Conservation (phyloP, 345 rosid species). For the Camelina laxa region DNA sequence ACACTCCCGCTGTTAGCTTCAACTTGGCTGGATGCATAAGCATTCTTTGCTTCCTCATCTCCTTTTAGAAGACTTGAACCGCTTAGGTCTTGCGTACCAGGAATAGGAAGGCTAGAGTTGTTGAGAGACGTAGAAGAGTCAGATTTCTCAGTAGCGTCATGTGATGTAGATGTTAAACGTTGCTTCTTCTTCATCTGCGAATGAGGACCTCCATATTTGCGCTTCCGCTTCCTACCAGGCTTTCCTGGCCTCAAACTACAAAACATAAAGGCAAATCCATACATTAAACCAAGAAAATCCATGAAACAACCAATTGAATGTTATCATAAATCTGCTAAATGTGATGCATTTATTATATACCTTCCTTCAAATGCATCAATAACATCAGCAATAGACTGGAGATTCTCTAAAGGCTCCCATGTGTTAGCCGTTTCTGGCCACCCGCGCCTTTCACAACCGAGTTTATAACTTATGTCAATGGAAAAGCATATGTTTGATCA, state of each 20-base stretch:
- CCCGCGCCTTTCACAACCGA: constrained; percentile 74
- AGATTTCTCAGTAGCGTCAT: constrained; percentile 48
- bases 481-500: constrained; percentile 28
- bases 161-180: constrained; percentile 43
- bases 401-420: constrained; percentile 98
- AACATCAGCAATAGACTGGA: constrained; percentile 88
- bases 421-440: constrained; percentile 98
- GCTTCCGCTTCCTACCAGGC: constrained; percentile 82
- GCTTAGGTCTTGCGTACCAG: constrained; percentile 41
- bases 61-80: constrained; percentile 48
- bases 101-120: constrained; percentile 45
- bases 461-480: constrained; percentile 36
- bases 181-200: constrained; percentile 80
- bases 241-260: constrained; percentile 76
- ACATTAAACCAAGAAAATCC: background rate
- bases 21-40: constrained; percentile 43
- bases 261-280: constrained; percentile 27
- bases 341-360: constrained; percentile 50
- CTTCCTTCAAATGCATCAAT: constrained; percentile 93
- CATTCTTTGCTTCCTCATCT: constrained; percentile 43
- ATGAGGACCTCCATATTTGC: constrained; percentile 62
- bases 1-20: constrained; percentile 54
- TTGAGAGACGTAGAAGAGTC: constrained; percentile 50
- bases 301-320: background rate
- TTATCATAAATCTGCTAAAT: background rate